A percentile compares a stretch with the other conserved stretches of the same genome.
These are phyloP conservation scores for Spathaspora gorwiae DNA, from an alignment of 805 yeast species.

Conservation along the genomic window DNA sequence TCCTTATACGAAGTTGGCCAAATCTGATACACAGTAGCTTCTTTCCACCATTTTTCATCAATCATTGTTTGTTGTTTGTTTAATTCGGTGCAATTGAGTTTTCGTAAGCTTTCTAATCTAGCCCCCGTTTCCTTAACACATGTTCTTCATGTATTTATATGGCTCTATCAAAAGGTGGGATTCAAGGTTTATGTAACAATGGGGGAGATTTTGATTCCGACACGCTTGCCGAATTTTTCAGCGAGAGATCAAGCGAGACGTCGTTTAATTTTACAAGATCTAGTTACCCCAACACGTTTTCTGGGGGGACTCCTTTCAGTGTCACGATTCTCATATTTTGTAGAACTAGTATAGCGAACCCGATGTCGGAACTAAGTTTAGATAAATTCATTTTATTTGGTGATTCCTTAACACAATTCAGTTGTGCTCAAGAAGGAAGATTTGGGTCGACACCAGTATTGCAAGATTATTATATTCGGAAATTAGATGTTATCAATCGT, in stretches of 20 bases:
- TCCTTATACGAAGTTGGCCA: constrained; percentile 61
- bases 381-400: constrained; percentile 60
- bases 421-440: constrained; percentile 32
- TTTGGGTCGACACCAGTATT: constrained; percentile 52
- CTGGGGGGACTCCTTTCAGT: not conserved
- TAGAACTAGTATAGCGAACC: too few relatives aligned
- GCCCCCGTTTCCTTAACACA: too few relatives aligned
- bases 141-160: too few relatives aligned
- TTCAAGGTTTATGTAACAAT: too few relatives aligned
- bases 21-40: constrained; percentile 52
- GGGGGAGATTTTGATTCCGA: too few relatives aligned
- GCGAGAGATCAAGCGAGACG: not conserved
- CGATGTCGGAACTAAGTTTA: constrained; percentile 2
- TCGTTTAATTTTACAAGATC: too few relatives aligned
- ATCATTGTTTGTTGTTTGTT: not conserved
- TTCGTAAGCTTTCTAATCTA: too few relatives aligned
- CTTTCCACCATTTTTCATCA: constrained; percentile 49
- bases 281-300: too few relatives aligned
- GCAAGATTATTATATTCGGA: constrained; percentile 47
- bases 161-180: too few relatives aligned
- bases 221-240: not conserved
- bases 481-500: constrained; percentile 63
- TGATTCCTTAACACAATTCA: constrained; percentile 63
- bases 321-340: not conserved
- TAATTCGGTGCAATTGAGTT: too few relatives aligned